Percentiles rank a stretch among this genome's conserved stretches.
Evolutionary conservation across 1,139 yeast species (phyloP).

Genomic region (Suhomyces bokatorum): DNA sequence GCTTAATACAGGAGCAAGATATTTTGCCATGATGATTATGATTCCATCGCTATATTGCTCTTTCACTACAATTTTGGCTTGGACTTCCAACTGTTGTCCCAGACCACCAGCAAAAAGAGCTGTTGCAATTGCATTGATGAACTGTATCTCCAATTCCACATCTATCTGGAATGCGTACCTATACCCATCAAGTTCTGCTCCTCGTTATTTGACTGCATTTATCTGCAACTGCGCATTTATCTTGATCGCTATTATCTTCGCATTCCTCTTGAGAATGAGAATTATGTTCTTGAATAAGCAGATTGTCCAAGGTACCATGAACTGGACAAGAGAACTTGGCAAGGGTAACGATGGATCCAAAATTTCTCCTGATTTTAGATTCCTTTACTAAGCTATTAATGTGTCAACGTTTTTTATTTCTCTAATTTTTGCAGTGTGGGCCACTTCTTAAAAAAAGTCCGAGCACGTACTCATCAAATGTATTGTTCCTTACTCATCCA

Average conservation of each 20-base stretch:
- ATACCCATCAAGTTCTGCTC: slow-evolving; percentile 44
- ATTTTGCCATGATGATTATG: slow-evolving; percentile 63
- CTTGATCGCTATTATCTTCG: slow-evolving; percentile 39
- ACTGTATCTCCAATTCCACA: slow-evolving; percentile 52
- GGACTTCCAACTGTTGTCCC: slow-evolving; percentile 54
- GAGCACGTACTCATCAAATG: no score
- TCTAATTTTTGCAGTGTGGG: not conserved
- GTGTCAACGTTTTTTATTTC: not conserved
- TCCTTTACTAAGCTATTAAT: slow-evolving; percentile 20
- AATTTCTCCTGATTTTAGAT: slow-evolving; percentile 47
- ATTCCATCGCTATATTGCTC: slow-evolving; percentile 59
- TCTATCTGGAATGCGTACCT: slow-evolving; percentile 56
- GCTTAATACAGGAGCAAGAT: slow-evolving; percentile 57
- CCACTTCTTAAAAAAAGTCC: not conserved
- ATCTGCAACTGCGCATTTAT: slow-evolving; percentile 51
- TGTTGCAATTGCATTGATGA: slow-evolving; percentile 52
- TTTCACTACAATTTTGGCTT: slow-evolving; percentile 54
- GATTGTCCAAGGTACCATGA: slow-evolving; percentile 48
- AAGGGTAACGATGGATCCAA: slow-evolving; percentile 47
- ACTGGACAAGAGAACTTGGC: slow-evolving; percentile 54
- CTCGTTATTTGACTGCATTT: slow-evolving; percentile 48
- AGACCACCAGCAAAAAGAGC: slow-evolving; percentile 58
- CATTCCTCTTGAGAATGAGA: slow-evolving; percentile 41
- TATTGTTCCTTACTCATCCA: no score
- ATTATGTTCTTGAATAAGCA: slow-evolving; percentile 41